A percentile compares a stretch with the other conserved stretches of the same genome.
phyloP scores from a whole-genome alignment of 2,329 filamentous ascomycete genomes.

The Pseudopyrenochaeta lycopersici region DNA sequence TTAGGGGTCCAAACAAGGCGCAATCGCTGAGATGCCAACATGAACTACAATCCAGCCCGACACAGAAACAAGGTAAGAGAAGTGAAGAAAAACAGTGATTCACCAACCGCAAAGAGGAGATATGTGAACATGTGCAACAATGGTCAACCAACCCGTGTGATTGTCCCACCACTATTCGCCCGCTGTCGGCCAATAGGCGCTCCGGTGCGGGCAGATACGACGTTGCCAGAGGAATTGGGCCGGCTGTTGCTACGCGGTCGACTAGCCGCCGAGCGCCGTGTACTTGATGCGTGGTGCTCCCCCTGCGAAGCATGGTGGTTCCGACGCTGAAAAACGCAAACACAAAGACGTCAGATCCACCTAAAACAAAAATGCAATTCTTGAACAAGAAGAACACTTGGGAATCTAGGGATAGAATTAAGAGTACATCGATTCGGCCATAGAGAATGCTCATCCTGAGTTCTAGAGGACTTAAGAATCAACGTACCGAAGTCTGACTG shows the following conservation, averaged over 20 bases:
- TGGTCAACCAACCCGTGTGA: conserved; percentile 31
- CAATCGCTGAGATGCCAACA: conserved; percentile 23
- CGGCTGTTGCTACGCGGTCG: conserved; percentile 53
- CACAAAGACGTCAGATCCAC: conserved; percentile 52
- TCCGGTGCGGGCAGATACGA: conserved; percentile 29
- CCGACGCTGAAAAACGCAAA: conserved; percentile 49
- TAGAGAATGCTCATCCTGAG: conserved; percentile 49
- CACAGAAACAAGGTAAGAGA: conserved; percentile 15
- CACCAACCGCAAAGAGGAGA: conserved; percentile 4
- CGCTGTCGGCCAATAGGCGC: conserved; percentile 37
- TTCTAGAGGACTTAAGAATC: conserved; percentile 53
- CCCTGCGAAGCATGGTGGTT: conserved; percentile 48
- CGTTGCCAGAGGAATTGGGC: conserved; percentile 44
- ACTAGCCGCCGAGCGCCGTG: conserved; percentile 41
- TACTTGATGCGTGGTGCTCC: conserved; percentile 42
- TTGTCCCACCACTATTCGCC: conserved; percentile 40
- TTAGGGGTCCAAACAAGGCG: conserved; percentile 24
- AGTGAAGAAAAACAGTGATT: conserved; percentile 4
- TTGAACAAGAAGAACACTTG: conserved; percentile 43
- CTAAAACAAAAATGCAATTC: conserved; percentile 46
- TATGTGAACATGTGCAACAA: neutral
- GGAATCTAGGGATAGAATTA: conserved; percentile 52
- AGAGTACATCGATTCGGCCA: conserved; percentile 53
- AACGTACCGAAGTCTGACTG: conserved; percentile 55
- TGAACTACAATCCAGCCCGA: conserved; percentile 20